Percentiles rank a stretch among this genome's conserved stretches.
Conservation (phyloP, 192 early-diverging fungal species). For the Coemansia sp. region DNA sequence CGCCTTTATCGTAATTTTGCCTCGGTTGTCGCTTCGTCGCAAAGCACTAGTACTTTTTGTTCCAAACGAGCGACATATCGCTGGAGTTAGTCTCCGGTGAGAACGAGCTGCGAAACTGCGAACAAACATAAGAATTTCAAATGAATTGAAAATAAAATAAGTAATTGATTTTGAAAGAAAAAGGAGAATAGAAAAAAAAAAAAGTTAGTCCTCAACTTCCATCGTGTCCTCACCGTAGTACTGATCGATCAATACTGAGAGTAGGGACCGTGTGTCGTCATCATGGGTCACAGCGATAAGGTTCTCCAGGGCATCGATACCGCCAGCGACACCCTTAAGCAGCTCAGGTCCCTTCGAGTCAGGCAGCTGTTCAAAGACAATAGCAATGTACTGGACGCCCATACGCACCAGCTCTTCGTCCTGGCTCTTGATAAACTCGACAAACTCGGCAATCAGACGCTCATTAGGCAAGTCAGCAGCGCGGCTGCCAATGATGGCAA, state of each 20-base stretch:
- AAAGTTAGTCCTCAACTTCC: not conserved
- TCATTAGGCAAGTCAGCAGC: conserved; percentile 30
- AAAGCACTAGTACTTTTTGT: not conserved
- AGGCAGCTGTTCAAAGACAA: conserved; percentile 59
- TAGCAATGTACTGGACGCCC: conserved; percentile 64
- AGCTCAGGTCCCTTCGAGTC: conserved; percentile 34
- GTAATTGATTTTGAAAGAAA: not conserved
- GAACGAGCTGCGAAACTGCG: not conserved
- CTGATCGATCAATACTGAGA: conserved; percentile 61
- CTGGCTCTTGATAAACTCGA: conserved; percentile 67
- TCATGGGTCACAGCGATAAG: conserved; percentile 58
- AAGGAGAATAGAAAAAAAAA: not conserved
- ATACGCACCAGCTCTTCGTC: conserved; percentile 67
- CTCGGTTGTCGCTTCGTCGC: not conserved
- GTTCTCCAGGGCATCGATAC: conserved; percentile 65
- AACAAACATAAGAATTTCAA: not conserved
- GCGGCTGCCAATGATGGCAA: conserved; percentile 52
- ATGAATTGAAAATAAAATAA: not conserved
- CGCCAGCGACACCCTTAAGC: conserved; percentile 39
- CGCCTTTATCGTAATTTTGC: conserved; percentile 20
- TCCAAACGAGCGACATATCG: not conserved
- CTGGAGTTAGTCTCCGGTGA: not conserved
- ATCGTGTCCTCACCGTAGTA: conserved; percentile 63
- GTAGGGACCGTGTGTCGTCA: conserved; percentile 55
- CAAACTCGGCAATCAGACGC: conserved; percentile 36